Percentiles rank a stretch among this genome's conserved stretches.
Conservation (phyloP, 106 monocot species). For the Dactylorhiza incarnata region DNA sequence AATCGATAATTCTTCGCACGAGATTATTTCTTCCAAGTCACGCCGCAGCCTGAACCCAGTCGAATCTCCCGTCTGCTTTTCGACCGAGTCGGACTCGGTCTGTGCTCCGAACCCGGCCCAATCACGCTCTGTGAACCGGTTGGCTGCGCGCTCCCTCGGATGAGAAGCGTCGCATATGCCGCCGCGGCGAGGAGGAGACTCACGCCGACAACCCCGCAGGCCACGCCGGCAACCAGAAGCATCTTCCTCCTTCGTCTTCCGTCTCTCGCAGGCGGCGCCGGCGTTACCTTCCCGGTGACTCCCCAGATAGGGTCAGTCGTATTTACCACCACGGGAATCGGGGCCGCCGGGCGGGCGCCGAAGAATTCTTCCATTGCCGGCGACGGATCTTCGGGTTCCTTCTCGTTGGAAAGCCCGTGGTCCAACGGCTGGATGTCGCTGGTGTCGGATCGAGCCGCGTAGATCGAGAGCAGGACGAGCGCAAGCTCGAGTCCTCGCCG, state of each 20-base stretch:
- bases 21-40: too few relatives aligned
- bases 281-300: conserved; percentile 1
- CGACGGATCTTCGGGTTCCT: not conserved
- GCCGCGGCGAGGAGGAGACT: conserved; percentile 7
- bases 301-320: conserved; percentile 9
- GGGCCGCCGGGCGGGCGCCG: conserved; percentile 1
- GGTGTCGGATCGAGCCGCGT: not conserved
- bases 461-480: conserved; percentile 3
- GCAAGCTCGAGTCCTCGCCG: not conserved
- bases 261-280: not conserved
- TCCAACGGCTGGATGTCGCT: not conserved
- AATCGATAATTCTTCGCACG: too few relatives aligned
- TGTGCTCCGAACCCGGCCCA: not conserved
- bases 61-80: not conserved
- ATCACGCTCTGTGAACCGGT: not conserved
- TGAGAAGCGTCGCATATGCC: conserved; percentile 3
- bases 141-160: not conserved
- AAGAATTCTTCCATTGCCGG: conserved; percentile 18
- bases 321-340: not conserved
- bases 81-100: not conserved
- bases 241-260: not conserved
- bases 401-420: conserved; percentile 14
- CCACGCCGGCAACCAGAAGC: conserved; percentile 12
- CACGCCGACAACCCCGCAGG: conserved; percentile 11
- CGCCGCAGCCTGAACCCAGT: not conserved